Evolutionary conservation across 169 alveolate species (phyloP), one percentile per base, ranked within the genome.

Genomic region (Eimeria nieschulzi): DNA sequence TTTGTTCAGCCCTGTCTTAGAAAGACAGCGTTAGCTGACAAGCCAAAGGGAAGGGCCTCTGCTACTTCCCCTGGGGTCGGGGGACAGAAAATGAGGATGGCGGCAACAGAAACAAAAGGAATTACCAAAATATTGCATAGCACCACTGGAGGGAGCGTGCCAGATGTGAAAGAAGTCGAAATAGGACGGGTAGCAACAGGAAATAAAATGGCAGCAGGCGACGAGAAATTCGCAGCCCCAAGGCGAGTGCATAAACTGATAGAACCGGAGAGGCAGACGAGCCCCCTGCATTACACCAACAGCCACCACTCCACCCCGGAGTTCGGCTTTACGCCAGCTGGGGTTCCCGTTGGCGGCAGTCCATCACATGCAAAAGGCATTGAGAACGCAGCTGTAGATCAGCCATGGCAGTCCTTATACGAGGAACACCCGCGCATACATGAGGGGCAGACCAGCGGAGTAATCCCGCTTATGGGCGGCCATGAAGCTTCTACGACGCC

Each of bases 251-350:
- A 59, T 15, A 15, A 59, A 59, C 68, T 15, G n/a, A 59, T 59
- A n/a, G 23, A 59, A n/a, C 68, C 15, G 68, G 23, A 59, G 68
- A 59, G 7, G n/a, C 68, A 59, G 68, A 59, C 68, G 51, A 66
- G 76, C 76, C 76, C 76, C 23, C 76, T 5, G 10, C 25, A 66
- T 39, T 19, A 23, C 23, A 21, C 76, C 12, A 9, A 15, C 17
- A 66, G 76, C 76, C 76, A 66, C 26, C 76, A 23, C 13, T 66
- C 76, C 51, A 66, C 76, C 17, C 76, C 76, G 17, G 76, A 66
- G 76, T 66, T 66, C 9, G 76, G 76, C 9, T 66, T 66, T 66
- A 19, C 76, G 23, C 46, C 76, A 13, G 12, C 76, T 19, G 76
- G 76, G 51, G 23, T 66, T n/a, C 76, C 76, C 39, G 21, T 66